phyloP scores from a whole-genome alignment of 2,329 filamentous ascomycete species.

The Pleurostoma richardsiae region DNA sequence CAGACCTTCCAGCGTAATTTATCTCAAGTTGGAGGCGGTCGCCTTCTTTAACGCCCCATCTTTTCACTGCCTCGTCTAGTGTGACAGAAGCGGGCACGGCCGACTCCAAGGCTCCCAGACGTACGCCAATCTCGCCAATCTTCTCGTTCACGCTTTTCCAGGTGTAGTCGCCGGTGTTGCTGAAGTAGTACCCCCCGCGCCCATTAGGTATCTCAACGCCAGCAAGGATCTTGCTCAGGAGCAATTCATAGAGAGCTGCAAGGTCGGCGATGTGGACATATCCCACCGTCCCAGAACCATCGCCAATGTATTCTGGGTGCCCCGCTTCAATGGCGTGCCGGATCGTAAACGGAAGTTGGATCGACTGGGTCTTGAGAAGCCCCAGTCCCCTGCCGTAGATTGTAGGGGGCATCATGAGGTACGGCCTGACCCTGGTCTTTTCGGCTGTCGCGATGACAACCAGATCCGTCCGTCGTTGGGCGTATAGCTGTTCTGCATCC shows the following conservation, averaged over 20 bases:
- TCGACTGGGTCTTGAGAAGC: conserved; percentile 29
- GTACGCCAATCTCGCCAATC: neutral
- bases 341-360: conserved; percentile 26
- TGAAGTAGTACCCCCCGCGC: neutral
- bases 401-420: conserved; percentile 38
- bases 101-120: neutral
- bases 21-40: too few species aligned
- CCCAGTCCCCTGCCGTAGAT: conserved; percentile 41
- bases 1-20: too few species aligned
- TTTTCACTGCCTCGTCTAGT: too few species aligned
- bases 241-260: neutral
- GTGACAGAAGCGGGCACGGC: too few species aligned
- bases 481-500: conserved; percentile 29
- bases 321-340: neutral
- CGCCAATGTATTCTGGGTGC: conserved; percentile 1
- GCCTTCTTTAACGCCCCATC: too few species aligned
- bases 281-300: neutral
- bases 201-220: neutral
- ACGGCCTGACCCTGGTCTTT: conserved; percentile 32
- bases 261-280: conserved; percentile 3
- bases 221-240: neutral
- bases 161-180: neutral
- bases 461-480: conserved; percentile 38
- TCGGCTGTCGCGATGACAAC: conserved; percentile 32
- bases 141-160: neutral